A percentile compares a stretch with the other conserved stretches of the same genome.
Conservation (phyloP, 2,329 filamentous ascomycete species). For the Cercospora sp. region DNA sequence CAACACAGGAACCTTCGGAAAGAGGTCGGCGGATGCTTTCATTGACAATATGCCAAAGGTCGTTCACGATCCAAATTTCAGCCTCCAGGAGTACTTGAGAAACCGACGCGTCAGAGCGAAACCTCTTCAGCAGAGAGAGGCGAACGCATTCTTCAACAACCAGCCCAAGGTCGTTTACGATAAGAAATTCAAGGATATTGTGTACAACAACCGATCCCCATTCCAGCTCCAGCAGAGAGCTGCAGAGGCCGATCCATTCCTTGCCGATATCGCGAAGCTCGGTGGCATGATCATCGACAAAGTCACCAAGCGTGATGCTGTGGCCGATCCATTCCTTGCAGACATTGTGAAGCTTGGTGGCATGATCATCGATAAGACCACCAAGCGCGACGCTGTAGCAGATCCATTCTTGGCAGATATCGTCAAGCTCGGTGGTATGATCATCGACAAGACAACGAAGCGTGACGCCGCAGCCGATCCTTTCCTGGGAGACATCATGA, state of each 20-base stretch:
- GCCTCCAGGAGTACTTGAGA: too few species aligned
- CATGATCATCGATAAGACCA: background rate
- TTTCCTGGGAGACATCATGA: background rate
- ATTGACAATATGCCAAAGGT: too few species aligned
- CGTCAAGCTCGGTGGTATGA: background rate
- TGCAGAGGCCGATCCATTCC: background rate
- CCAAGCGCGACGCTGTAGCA: background rate
- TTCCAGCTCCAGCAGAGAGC: too few species aligned
- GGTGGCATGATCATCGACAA: background rate
- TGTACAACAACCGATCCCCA: too few species aligned
- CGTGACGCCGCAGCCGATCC: background rate
- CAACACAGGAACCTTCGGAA: too few species aligned
- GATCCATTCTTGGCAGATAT: background rate
- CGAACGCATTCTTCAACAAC: too few species aligned
- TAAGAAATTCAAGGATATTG: too few species aligned
- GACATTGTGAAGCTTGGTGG: background rate
- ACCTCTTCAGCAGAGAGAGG: too few species aligned
- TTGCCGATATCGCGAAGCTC: background rate
- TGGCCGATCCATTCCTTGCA: background rate
- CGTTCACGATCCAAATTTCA: too few species aligned
- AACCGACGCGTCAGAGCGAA: too few species aligned
- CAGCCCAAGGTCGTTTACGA: background rate
- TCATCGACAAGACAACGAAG: background rate
- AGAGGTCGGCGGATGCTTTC: too few species aligned
- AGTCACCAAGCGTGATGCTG: background rate